Evolutionary conservation across 352 stramenopile species (phyloP).

Genomic region (Phytophthora ohioensis): DNA sequence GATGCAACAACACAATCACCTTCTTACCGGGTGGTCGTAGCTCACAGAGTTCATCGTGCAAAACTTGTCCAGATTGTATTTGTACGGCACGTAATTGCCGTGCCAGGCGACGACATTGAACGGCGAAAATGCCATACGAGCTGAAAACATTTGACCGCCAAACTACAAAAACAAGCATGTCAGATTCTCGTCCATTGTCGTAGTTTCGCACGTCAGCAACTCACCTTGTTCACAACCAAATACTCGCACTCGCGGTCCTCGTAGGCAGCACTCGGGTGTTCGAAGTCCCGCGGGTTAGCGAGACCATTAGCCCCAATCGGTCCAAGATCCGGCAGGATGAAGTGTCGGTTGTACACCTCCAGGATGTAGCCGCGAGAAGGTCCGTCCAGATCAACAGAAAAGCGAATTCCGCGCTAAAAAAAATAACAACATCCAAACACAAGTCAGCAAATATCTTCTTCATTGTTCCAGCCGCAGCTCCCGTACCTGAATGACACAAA

Average conservation of each 20-base stretch:
- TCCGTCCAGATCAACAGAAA: constrained; percentile 90
- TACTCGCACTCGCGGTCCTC: constrained; percentile 88
- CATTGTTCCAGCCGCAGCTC: background rate
- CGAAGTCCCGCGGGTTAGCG: constrained; percentile 96
- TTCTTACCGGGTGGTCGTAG: constrained; percentile 92
- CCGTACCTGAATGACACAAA: constrained; percentile 94
- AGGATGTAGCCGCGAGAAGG: constrained; percentile 94
- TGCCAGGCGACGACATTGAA: constrained; percentile 99
- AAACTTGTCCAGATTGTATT: constrained; percentile 97
- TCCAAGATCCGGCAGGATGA: constrained; percentile 94
- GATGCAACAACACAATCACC: background rate
- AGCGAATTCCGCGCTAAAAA: constrained; percentile 91
- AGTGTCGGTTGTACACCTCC: constrained; percentile 96
- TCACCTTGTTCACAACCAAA: constrained; percentile 75
- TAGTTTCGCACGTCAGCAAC: constrained; percentile 2
- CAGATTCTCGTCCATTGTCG: background rate
- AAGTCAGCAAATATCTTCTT: background rate
- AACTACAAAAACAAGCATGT: constrained; percentile 56
- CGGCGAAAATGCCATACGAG: constrained; percentile 87
- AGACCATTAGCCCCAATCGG: constrained; percentile 97
- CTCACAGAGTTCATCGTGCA: constrained; percentile 96
- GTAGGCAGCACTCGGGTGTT: constrained; percentile 91
- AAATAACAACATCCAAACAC: background rate
- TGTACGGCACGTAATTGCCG: constrained; percentile 98
- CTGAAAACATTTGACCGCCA: constrained; percentile 90